Conservation (phyloP, 805 yeast genomes). For the Saitoella complicata region DNA sequence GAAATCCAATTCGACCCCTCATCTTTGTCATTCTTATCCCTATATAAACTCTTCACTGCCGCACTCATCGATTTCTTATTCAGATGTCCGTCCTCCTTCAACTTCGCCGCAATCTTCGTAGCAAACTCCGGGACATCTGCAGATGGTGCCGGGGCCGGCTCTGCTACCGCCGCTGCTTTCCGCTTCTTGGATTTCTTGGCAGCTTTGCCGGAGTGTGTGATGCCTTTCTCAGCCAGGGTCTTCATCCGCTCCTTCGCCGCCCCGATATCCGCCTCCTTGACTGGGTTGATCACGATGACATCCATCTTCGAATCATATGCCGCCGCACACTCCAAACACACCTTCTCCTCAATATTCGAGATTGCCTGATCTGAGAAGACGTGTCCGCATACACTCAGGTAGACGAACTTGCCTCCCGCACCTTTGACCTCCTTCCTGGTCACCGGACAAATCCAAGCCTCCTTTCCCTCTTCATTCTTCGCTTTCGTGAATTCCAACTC, state of each 20-base stretch:
- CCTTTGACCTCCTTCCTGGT: slow-evolving; percentile 25
- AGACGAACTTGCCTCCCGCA: slow-evolving; percentile 26
- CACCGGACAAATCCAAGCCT: slow-evolving; percentile 25
- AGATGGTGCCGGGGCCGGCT: no score
- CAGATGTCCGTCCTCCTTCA: no score
- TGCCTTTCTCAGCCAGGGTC: slow-evolving; percentile 3
- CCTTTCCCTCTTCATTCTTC: slow-evolving; percentile 1
- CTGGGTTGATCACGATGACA: slow-evolving; percentile 26
- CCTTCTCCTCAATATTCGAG: slow-evolving; percentile 3
- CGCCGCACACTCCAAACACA: slow-evolving; percentile 24
- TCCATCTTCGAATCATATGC: slow-evolving; percentile 15
- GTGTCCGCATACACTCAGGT: slow-evolving; percentile 27
- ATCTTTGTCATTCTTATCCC: no score
- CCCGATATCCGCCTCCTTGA: slow-evolving; percentile 3
- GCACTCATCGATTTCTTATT: no score
- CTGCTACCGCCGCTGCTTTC: background rate
- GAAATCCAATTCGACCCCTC: no score
- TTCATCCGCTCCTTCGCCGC: slow-evolving; percentile 6
- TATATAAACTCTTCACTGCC: no score
- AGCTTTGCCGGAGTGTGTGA: slow-evolving; percentile 9
- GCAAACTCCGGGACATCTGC: no score
- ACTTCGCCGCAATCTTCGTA: no score
- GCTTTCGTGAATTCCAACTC: slow-evolving; percentile 21
- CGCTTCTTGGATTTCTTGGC: slow-evolving; percentile 2
- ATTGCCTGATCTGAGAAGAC: slow-evolving; percentile 15